Conservation (phyloP, 2,329 filamentous ascomycete genomes). For the Colletotrichum cordylinicola region DNA sequence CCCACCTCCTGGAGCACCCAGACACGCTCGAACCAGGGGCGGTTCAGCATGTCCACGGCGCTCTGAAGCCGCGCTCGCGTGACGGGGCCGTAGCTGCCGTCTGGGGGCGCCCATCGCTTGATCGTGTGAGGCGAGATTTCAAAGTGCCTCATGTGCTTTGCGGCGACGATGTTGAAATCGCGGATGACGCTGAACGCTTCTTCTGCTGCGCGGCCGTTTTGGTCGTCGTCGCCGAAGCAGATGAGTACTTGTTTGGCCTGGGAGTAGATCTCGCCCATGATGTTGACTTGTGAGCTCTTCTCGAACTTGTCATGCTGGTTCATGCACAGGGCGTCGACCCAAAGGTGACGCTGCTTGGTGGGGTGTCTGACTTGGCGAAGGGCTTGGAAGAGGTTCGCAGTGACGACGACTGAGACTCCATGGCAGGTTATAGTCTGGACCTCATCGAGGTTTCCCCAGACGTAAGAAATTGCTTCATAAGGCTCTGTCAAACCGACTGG, state of each 20-base stretch:
- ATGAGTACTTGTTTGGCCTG: not conserved
- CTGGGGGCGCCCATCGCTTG: not conserved
- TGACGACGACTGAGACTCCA: not conserved
- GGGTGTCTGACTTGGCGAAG: not conserved
- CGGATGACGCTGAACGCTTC: not conserved
- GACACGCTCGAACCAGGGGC: conserved; percentile 5
- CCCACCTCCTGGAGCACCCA: conserved; percentile 12
- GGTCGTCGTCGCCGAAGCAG: not conserved
- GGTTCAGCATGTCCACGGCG: not conserved
- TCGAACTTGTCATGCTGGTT: not conserved
- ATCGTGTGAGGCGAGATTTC: not conserved
- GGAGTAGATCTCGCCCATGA: not conserved
- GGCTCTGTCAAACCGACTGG: not conserved
- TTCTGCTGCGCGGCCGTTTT: not conserved
- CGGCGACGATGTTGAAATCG: not conserved
- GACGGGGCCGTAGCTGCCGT: not conserved
- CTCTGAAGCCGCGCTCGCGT: not conserved
- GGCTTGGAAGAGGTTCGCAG: not conserved
- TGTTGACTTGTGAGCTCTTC: not conserved
- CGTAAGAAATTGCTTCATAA: not conserved
- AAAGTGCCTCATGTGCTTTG: not conserved
- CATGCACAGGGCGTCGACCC: not conserved
- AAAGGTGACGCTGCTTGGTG: not conserved
- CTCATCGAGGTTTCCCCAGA: not conserved
- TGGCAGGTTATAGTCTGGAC: not conserved